A percentile compares a stretch with the other conserved stretches of the same genome.
Conservation (phyloP, 2,329 filamentous ascomycete species). For the Phialophora expanda region DNA sequence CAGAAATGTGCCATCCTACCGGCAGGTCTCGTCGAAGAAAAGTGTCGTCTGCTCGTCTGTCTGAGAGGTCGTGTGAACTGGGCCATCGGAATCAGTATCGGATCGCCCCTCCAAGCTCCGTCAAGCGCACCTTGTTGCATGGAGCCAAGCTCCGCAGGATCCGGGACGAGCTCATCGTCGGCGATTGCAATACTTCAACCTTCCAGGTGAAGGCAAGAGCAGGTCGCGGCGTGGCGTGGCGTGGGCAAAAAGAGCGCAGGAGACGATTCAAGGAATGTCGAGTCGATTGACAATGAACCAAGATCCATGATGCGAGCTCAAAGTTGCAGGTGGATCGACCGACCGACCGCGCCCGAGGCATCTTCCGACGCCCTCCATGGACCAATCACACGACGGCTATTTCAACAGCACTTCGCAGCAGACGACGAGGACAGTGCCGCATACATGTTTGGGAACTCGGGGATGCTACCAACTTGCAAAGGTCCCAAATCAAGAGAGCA, state of each 20-base stretch:
- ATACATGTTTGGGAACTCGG: too few species aligned
- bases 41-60: conserved; percentile 70
- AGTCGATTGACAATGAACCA: not conserved
- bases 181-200: conserved; percentile 20
- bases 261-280: not conserved
- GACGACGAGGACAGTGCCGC: too few species aligned
- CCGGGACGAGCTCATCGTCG: conserved; percentile 55
- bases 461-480: not conserved
- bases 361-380: not conserved
- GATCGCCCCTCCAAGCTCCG: conserved; percentile 22
- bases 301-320: conserved; percentile 1
- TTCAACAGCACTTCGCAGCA: conserved; percentile 1
- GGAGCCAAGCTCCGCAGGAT: conserved; percentile 58
- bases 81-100: conserved; percentile 32
- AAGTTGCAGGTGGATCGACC: not conserved
- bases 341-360: not conserved
- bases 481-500: not conserved
- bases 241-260: conserved; percentile 2
- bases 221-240: not conserved
- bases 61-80: conserved; percentile 69
- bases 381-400: conserved; percentile 21
- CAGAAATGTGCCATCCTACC: conserved; percentile 58
- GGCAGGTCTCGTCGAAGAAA: conserved; percentile 83
- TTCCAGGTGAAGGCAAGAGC: not conserved
- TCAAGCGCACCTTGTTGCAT: conserved; percentile 52